phyloP scores from a whole-genome alignment of 345 rosid species.

The Rhodamnia rubescens region DNA sequence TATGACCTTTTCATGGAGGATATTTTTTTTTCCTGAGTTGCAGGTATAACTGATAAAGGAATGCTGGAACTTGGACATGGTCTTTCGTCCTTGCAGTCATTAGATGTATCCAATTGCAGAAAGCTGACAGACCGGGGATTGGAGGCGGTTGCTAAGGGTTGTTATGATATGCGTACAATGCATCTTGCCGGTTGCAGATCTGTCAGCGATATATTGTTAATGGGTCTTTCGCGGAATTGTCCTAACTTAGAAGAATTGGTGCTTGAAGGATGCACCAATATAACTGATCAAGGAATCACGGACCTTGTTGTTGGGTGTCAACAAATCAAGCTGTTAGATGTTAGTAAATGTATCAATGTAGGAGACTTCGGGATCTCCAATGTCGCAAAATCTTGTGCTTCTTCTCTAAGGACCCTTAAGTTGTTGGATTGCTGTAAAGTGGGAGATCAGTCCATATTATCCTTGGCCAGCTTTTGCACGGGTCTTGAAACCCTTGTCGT shows the following conservation, averaged over 20 bases:
- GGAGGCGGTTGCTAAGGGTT: constrained; percentile 64
- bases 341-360: constrained; percentile 71
- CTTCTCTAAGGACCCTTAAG: constrained; percentile 63
- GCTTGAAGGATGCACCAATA: constrained; percentile 66
- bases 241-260: constrained; percentile 44
- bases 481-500: constrained; percentile 68
- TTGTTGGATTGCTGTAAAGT: constrained; percentile 74
- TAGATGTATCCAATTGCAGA: constrained; percentile 81
- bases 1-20: background rate
- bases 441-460: constrained; percentile 48
- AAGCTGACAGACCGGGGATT: constrained; percentile 83
- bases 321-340: constrained; percentile 46
- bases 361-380: constrained; percentile 61
- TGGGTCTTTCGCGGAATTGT: constrained; percentile 52
- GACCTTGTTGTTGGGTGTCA: constrained; percentile 64
- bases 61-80: constrained; percentile 53
- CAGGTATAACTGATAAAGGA: constrained; percentile 82
- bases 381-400: constrained; percentile 55
- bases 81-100: constrained; percentile 60
- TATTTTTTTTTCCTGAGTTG: background rate
- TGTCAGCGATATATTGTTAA: constrained; percentile 39
- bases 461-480: constrained; percentile 55
- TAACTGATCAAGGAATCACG: constrained; percentile 56
- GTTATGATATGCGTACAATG: constrained; percentile 46
- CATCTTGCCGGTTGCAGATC: constrained; percentile 70